These are phyloP conservation scores for Elymus sibiricus DNA, from an alignment of 176 grass and related monocot genomes.

Conservation along the genomic window DNA sequence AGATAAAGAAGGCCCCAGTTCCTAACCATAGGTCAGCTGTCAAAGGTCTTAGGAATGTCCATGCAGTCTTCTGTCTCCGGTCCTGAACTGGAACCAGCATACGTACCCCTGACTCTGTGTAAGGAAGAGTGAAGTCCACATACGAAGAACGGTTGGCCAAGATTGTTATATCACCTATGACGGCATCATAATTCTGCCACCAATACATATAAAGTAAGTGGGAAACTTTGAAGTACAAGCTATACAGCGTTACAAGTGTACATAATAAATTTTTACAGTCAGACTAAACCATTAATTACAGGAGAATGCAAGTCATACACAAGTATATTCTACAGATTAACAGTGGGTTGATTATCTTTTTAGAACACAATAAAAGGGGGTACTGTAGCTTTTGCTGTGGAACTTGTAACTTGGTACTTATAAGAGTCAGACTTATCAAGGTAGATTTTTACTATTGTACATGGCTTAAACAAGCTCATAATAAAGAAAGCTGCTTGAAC, in stretches of 20 bases:
- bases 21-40: conserved; percentile 57
- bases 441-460: neutral
- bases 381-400: neutral
- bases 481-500: neutral
- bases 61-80: conserved; percentile 50
- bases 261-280: neutral
- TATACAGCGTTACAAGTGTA: neutral
- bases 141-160: conserved; percentile 62
- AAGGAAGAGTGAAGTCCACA: conserved; percentile 87
- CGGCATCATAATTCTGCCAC: conserved; percentile 62
- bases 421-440: neutral
- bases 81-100: conserved; percentile 69
- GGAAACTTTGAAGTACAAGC: neutral
- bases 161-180: conserved; percentile 81
- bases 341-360: neutral
- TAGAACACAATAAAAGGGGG: neutral
- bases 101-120: conserved; percentile 64
- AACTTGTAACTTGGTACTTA: neutral
- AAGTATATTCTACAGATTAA: neutral
- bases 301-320: neutral
- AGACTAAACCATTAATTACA: conserved; percentile 7
- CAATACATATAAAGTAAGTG: neutral
- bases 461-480: neutral
- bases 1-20: conserved; percentile 53
- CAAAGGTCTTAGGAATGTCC: conserved; percentile 75